Evolutionary conservation across 2,329 filamentous ascomycete species (phyloP), one percentile per base, ranked within the genome.

Genomic region (Apiospora marii): DNA sequence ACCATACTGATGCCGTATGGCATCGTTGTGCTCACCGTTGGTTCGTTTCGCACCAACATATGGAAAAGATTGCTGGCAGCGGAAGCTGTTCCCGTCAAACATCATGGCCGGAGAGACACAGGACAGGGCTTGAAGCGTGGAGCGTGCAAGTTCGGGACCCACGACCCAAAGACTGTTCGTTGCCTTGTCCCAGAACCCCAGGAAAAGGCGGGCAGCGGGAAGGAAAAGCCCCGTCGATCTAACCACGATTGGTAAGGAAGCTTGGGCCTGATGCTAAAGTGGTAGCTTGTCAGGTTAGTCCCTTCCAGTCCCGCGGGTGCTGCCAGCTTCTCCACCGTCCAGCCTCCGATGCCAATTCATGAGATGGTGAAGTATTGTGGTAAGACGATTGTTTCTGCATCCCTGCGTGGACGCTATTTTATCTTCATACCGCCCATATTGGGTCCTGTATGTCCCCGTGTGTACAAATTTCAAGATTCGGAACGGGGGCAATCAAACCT

Each of bases 241-340:
- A 64, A 41, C 58, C 58, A 37, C 30, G 53, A 61, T 61, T 37
- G 53, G 53, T 19, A 61, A 61, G 37, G 53, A 37, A 61, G 53
- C 30, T 37, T 37, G 53, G 53, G 53, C 53, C 53, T 16, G 16
- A 30, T 37, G 19, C 58, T 41, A 41, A 41, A 64, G 19, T 37
- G 7, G 30, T 64, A 64, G 34, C 30, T 41, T n/a, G 30, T n/a
- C 44, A 37, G 30, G 30, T 22, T 37, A 61, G 53, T 37, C 14
- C 30, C 30, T 37, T 61, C 51, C 51, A 58, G 7, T 16, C 53
- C 53, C 53, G 53, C 30, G 24, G 51, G 24, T 58, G 51, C 51
- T 58, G 51, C 13, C 53, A 61, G 53, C 27, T 30, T 14, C 51
- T 27, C 27, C 34, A 61, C 53, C 22, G 30, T 61, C 16, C 14